A percentile compares a stretch with the other conserved stretches of the same genome.
Conservation (phyloP, 805 yeast genomes). For the Candida verbasci region DNA sequence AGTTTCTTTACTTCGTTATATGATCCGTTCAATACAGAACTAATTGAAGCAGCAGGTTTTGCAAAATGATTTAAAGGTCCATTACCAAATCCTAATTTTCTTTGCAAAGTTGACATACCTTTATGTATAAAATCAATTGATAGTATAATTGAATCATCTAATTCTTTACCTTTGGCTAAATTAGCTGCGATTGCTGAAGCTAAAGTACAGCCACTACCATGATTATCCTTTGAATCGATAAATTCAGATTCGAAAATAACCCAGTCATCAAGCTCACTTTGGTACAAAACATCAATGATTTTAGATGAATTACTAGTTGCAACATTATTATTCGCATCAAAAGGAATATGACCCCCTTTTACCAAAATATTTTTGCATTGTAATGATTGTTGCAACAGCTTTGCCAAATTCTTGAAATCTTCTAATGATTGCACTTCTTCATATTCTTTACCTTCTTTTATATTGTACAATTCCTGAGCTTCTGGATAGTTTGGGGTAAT, state of each 20-base stretch:
- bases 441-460: slow-evolving; percentile 12
- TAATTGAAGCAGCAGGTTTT: slow-evolving; percentile 17
- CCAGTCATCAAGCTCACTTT: slow-evolving; percentile 29
- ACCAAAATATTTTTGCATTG: slow-evolving; percentile 54
- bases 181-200: slow-evolving; percentile 78
- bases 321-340: slow-evolving; percentile 15
- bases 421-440: slow-evolving; percentile 22
- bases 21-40: slow-evolving; percentile 8
- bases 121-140: slow-evolving; percentile 64
- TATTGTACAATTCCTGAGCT: slow-evolving; percentile 42
- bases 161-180: slow-evolving; percentile 50
- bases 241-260: slow-evolving; percentile 45
- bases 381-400: slow-evolving; percentile 18
- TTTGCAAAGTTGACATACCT: slow-evolving; percentile 48
- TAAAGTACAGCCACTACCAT: slow-evolving; percentile 90
- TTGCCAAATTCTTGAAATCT: slow-evolving; percentile 25
- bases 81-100: slow-evolving; percentile 47
- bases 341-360: slow-evolving; percentile 78
- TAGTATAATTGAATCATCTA: slow-evolving; percentile 48
- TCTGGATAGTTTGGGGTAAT: slow-evolving; percentile 77
- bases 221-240: slow-evolving; percentile 53
- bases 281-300: slow-evolving; percentile 53
- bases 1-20: neutral
- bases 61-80: slow-evolving; percentile 76
- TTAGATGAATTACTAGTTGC: slow-evolving; percentile 3